phyloP scores from a whole-genome alignment of 768 basidiomycete species.

The Brasilioporus rufonigricans region DNA sequence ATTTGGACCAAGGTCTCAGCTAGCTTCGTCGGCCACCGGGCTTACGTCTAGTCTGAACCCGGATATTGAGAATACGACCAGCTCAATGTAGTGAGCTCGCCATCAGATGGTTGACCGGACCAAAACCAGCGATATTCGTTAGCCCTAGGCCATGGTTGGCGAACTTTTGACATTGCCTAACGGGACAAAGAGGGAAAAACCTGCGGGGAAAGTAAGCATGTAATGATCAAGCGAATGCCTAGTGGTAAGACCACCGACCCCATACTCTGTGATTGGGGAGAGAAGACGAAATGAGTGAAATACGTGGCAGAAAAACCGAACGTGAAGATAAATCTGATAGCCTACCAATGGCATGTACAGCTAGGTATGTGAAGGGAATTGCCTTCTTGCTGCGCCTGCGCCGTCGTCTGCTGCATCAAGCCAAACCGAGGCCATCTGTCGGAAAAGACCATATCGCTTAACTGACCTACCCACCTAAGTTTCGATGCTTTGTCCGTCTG shows the following conservation, averaged over 20 bases:
- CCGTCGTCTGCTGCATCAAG: conserved; percentile 22
- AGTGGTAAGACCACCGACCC: conserved; percentile 1
- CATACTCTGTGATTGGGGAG: not conserved
- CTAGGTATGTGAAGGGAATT: conserved; percentile 30
- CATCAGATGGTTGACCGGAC: not conserved
- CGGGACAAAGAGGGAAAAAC: not conserved
- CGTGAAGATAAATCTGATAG: conserved; percentile 15
- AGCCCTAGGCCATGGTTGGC: not conserved
- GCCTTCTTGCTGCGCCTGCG: conserved; percentile 29
- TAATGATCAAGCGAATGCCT: not conserved
- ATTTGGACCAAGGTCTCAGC: not conserved
- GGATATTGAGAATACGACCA: not conserved
- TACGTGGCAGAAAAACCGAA: conserved; percentile 2
- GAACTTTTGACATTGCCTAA: not conserved
- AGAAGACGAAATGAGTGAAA: conserved; percentile 7
- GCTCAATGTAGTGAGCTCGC: not conserved
- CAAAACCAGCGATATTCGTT: not conserved
- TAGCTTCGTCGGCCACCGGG: not conserved
- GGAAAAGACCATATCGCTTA: not conserved
- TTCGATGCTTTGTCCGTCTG: conserved; percentile 47
- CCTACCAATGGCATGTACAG: conserved; percentile 15
- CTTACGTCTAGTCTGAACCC: not conserved
- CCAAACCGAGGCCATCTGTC: not conserved
- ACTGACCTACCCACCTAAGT: conserved; percentile 7
- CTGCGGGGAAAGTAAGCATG: not conserved